These are phyloP conservation scores for Tetradesmus lagerheimii DNA, from an alignment of 139 green algal genomes.

Conservation along the genomic window DNA sequence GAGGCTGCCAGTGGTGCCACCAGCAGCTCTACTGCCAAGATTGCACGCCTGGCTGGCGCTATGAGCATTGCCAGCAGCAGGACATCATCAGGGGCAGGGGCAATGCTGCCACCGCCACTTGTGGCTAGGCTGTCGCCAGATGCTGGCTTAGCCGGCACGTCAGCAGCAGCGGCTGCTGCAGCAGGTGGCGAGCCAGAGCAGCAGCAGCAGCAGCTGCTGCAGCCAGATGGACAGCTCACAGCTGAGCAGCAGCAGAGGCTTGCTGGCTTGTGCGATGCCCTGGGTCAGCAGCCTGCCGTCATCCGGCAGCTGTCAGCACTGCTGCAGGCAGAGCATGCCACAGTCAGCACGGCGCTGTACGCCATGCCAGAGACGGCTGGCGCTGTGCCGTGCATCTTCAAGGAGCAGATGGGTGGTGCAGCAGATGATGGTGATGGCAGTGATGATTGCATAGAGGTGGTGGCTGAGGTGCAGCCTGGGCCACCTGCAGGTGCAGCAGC, in stretches of 20 bases:
- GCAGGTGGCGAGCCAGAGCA: neutral
- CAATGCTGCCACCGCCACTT: neutral
- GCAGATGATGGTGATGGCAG: neutral
- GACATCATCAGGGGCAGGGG: neutral
- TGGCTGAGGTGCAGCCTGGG: neutral
- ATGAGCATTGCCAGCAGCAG: conserved; percentile 18
- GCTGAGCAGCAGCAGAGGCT: conserved; percentile 3
- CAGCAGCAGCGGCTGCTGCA: neutral
- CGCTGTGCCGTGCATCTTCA: conserved; percentile 37
- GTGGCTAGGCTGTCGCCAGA: neutral
- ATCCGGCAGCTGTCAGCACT: conserved; percentile 13
- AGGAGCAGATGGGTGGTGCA: neutral
- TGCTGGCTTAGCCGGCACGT: neutral
- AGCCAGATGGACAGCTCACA: neutral
- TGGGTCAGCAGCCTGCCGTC: conserved; percentile 19
- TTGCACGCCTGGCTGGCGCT: neutral
- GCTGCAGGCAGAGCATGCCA: neutral
- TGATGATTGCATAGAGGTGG: neutral
- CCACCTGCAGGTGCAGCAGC: neutral
- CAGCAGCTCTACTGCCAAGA: neutral
- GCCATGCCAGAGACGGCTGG: conserved; percentile 11
- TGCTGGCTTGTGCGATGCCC: neutral
- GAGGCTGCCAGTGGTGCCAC: neutral
- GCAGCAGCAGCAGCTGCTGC: neutral
- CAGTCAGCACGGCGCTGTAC: neutral